A percentile compares a stretch with the other conserved stretches of the same genome.
Conservation (phyloP, 306 rosid species). For the Gleditsia sinensis region DNA sequence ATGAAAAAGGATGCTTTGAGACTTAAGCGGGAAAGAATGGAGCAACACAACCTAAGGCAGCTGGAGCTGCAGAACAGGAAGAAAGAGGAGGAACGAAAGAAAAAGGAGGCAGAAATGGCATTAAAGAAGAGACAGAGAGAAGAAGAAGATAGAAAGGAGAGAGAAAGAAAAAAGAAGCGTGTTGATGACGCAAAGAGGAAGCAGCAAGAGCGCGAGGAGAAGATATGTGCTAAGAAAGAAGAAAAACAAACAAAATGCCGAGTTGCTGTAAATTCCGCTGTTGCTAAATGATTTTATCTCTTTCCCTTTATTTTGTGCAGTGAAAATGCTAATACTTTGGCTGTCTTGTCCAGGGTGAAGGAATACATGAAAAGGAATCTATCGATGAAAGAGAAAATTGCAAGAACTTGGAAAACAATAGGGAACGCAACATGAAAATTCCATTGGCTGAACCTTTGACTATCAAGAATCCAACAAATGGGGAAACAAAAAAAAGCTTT, state of each 20-base stretch:
- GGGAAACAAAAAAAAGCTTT: constrained; percentile 40
- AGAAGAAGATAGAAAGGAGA: constrained; percentile 77
- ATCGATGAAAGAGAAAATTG: constrained; percentile 41
- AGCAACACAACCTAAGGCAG: constrained; percentile 62
- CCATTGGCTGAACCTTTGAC: constrained; percentile 42
- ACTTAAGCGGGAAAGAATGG: constrained; percentile 66
- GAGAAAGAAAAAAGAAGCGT: constrained; percentile 74
- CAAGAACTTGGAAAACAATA: constrained; percentile 37
- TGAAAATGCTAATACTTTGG: constrained; percentile 29
- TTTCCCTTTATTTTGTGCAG: constrained; percentile 16
- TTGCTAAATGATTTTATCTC: constrained; percentile 6
- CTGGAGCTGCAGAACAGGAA: constrained; percentile 68
- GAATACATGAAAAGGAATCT: constrained; percentile 44
- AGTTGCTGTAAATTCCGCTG: constrained; percentile 51
- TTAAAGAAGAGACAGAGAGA: constrained; percentile 89
- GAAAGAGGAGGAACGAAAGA: constrained; percentile 78
- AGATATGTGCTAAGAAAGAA: constrained; percentile 57
- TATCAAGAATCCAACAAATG: constrained; percentile 35
- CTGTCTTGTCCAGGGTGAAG: constrained; percentile 60
- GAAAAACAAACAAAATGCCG: constrained; percentile 42
- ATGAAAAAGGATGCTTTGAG: constrained; percentile 78
- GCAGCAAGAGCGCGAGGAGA: constrained; percentile 59
- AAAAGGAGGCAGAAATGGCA: constrained; percentile 69
- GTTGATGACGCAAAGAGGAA: constrained; percentile 64
- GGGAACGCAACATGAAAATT: constrained; percentile 32